Evolutionary conservation across 495 filamentous ascomycete species (phyloP), one percentile per base, ranked within the genome.

Genomic region (Xylaria longipes): DNA sequence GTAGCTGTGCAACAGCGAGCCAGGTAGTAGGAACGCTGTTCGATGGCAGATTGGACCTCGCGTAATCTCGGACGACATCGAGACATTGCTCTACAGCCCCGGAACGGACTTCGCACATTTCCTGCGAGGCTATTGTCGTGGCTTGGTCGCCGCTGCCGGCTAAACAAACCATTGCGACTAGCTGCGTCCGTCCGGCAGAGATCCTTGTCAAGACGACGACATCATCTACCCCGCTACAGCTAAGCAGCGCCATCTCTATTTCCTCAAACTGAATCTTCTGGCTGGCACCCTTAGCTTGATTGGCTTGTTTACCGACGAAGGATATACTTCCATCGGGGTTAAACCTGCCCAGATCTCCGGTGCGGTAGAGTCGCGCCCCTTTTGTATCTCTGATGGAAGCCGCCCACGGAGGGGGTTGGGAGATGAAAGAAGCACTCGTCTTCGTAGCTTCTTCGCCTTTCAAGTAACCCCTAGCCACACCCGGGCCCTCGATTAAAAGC

Each of bases 391-490:
- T 64, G 65, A 84, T 84, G 2, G 71, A 64, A 11, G 74, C 76
- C 9, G 7, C 39, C 87, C 88, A 90, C 0, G 72, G 39, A 9
- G 87, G 86, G 35, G 86, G 78, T 1, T 9, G 7, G 6, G 66
- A 39, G 39, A 89, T 75, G 66, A 89, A 90, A 0, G 81, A 75
- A 31, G 15, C 29, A 0, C 0, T 65, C 5, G 81, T 82, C 0
- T 77, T 80, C 17, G 86, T 89, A 72, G 88, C 87, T 29, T 80
- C 81, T 0, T 81, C 79, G 57, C 87, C 85, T 48, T 85, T 84
- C n/a, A 90, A 76, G 56, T 89, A 90, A 70, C 86, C 86, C 35
- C 86, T 75, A 0, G 86, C 86, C 9, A 88, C 70, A 33, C 81
- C 74, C 9, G 84, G 83, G 0, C 87, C 87, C 37, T 78, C 79